These are phyloP conservation scores for Myriosclerotinia curreyana DNA, from an alignment of 2,329 filamentous ascomycete genomes.

Conservation along the genomic window DNA sequence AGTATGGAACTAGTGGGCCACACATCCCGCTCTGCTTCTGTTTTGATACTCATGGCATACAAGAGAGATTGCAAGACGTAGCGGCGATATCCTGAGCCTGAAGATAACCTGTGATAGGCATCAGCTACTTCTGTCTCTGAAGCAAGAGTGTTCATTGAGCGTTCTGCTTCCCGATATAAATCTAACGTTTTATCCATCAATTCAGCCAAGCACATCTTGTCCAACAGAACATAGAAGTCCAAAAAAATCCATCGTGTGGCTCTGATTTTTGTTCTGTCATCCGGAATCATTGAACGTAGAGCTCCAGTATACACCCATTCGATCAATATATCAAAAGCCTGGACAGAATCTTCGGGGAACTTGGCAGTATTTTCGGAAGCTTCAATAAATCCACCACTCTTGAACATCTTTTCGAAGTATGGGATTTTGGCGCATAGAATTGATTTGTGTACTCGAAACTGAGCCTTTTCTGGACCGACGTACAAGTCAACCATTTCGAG, in stretches of 20 bases:
- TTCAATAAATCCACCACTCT: conserved; percentile 12
- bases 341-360: conserved; percentile 11
- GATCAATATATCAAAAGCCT: not conserved
- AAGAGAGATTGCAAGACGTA: not conserved
- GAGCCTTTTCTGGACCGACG: conserved; percentile 22
- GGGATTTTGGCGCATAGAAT: conserved; percentile 20
- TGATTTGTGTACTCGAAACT: conserved; percentile 20
- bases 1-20: too few relatives aligned
- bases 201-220: conserved; percentile 1
- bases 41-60: not conserved
- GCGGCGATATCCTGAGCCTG: not conserved
- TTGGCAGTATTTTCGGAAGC: not conserved
- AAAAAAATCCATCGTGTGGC: too few relatives aligned
- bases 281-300: not conserved
- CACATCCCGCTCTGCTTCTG: too few relatives aligned
- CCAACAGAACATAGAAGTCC: not conserved
- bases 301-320: conserved; percentile 5
- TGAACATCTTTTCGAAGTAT: conserved; percentile 24
- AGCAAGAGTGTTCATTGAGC: not conserved
- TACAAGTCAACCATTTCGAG: conserved; percentile 25
- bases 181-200: not conserved
- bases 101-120: not conserved
- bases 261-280: too few relatives aligned
- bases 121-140: too few relatives aligned
- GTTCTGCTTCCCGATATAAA: not conserved